A percentile compares a stretch with the other conserved stretches of the same genome.
phyloP scores from a whole-genome alignment of 2,329 filamentous ascomycete species.

The Laburnicola sp. region DNA sequence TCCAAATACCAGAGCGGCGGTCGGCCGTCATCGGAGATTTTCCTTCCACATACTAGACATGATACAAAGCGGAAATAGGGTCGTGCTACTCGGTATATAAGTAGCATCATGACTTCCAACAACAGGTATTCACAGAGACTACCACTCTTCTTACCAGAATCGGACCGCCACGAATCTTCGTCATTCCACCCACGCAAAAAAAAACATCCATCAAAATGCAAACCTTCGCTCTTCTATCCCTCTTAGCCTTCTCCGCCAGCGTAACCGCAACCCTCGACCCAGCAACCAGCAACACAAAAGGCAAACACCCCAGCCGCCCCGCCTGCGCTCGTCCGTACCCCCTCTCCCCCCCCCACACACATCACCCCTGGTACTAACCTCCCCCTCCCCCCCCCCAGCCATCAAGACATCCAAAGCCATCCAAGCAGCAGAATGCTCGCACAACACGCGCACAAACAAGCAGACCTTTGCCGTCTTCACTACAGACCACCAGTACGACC shows the following conservation, averaged over 20 bases:
- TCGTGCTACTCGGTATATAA: neutral
- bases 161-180: neutral
- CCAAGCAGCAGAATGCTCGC: slow-evolving; percentile 49
- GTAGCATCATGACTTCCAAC: neutral
- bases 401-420: slow-evolving; percentile 42
- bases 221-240: neutral
- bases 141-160: neutral
- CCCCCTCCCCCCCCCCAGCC: slow-evolving; percentile 10
- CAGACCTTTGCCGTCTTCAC: slow-evolving; percentile 49
- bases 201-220: neutral
- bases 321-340: slow-evolving; percentile 26
- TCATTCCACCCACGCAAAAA: neutral
- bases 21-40: neutral
- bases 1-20: neutral
- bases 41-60: neutral
- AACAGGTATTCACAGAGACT: neutral
- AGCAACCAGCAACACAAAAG: slow-evolving; percentile 44
- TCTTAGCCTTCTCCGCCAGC: slow-evolving; percentile 1
- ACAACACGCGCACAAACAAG: slow-evolving; percentile 45
- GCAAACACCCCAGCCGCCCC: slow-evolving; percentile 31
- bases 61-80: neutral
- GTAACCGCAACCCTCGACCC: slow-evolving; percentile 41
- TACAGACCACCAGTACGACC: slow-evolving; percentile 51
- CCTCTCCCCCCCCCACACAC: neutral
- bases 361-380: neutral